Evolutionary conservation across 148 eudicot species (phyloP), one percentile per base, ranked within the genome.

Genomic region (Amaranthus cruentus): DNA sequence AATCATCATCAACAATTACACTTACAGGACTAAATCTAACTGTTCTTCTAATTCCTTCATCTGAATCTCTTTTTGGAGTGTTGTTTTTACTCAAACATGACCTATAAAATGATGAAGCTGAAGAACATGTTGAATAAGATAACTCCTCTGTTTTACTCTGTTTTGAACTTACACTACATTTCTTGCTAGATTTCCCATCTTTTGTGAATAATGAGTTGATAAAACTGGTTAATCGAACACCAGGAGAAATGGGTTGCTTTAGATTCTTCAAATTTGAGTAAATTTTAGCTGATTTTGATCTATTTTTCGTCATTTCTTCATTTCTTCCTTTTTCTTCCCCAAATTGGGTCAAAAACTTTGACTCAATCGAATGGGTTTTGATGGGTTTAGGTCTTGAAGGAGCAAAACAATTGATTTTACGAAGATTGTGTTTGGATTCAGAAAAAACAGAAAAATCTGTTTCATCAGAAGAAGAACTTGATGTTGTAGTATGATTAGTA

Each of bases 191-290:
- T 48, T 76, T 76, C n/a, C 57, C 64, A 42, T 54, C 81, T 77
- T 80, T 79, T 14, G 62, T 62, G 72, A 88, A 88, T 4, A 93
- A 76, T 1, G 90, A 84, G 64, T 82, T 83, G 9, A 93, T 79
- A 51, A 90, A 88, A 70, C 77, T 90, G 9, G 91, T 68, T n/a
- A 93, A 79, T 61, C 82, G 73, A 0, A 82, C 86, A 0, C 98
- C 96, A 0, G 98, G 98, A 0, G 98, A 93, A 56, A 93, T 83
- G 47, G 98, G 98, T 76, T 88, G 90, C 72, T 88, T 90, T 57
- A 87, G 60, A 28, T 84, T 90, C 88, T 87, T 93, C 72, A 93
- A 50, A 72, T 90, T 87, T 18, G 81, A 76, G 73, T 90, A 92
- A 52, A 93, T 75, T 71, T 82, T 88, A 4, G 74, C 56, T 1